Conservation (phyloP, 768 basidiomycete species). For the Naganishia vaughanmartiniae region DNA sequence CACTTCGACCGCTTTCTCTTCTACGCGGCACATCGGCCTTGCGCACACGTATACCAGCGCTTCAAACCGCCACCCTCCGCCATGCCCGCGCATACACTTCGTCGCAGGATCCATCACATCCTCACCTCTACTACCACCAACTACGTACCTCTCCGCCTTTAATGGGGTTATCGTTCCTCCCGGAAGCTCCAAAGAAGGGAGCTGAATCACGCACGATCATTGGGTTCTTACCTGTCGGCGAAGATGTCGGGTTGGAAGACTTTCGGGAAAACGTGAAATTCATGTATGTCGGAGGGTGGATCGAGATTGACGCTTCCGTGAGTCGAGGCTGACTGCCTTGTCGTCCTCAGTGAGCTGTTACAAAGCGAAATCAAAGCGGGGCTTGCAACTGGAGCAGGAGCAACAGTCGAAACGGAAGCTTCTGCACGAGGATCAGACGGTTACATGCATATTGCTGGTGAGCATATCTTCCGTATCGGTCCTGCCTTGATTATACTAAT, state of each 20-base stretch:
- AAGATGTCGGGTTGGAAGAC: constrained; percentile 40
- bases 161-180: constrained; percentile 44
- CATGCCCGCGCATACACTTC: constrained; percentile 7
- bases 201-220: constrained; percentile 40
- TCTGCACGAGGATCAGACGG: constrained; percentile 45
- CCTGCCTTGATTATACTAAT: background rate
- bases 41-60: background rate
- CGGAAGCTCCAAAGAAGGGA: constrained; percentile 34
- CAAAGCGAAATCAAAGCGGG: constrained; percentile 39
- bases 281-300: constrained; percentile 36
- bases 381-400: constrained; percentile 34
- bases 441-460: constrained; percentile 50
- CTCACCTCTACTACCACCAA: constrained; percentile 48
- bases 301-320: background rate
- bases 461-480: constrained; percentile 14
- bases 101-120: constrained; percentile 43
- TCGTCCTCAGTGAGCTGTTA: constrained; percentile 29
- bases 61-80: background rate
- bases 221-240: constrained; percentile 42
- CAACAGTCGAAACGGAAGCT: constrained; percentile 45
- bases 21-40: background rate
- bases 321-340: background rate
- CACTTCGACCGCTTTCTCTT: background rate
- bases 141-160: constrained; percentile 30
- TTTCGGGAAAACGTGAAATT: constrained; percentile 45